phyloP scores from a whole-genome alignment of 345 rosid species.

The Trapa incisa region DNA sequence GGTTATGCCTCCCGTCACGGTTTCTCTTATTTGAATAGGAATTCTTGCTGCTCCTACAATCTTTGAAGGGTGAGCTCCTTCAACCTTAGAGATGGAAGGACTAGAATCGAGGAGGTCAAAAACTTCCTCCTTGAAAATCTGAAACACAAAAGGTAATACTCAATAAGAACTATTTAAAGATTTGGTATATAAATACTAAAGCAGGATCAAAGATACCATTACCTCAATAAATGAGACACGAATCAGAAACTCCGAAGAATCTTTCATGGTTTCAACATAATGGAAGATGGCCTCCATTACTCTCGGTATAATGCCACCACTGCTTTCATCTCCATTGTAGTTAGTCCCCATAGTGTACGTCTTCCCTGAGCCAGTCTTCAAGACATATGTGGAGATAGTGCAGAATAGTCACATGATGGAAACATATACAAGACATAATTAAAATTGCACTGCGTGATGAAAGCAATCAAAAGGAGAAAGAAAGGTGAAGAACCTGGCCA shows the following conservation, averaged over 20 bases:
- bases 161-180: background rate
- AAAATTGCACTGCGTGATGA: background rate
- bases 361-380: slow-evolving; percentile 88
- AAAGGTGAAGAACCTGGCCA: slow-evolving; percentile 54
- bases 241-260: slow-evolving; percentile 49
- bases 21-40: slow-evolving; percentile 88
- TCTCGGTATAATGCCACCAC: slow-evolving; percentile 57
- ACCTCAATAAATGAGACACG: slow-evolving; percentile 97
- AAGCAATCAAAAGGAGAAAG: background rate
- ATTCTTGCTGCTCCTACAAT: slow-evolving; percentile 38
- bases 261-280: slow-evolving; percentile 36
- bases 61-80: slow-evolving; percentile 28
- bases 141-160: slow-evolving; percentile 3
- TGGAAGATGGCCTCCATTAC: slow-evolving; percentile 70
- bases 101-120: slow-evolving; percentile 74
- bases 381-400: slow-evolving; percentile 2
- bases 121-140: slow-evolving; percentile 97
- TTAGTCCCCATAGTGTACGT: slow-evolving; percentile 96
- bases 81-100: slow-evolving; percentile 35
- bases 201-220: background rate
- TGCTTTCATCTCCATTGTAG: slow-evolving; percentile 51
- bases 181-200: background rate
- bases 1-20: slow-evolving; percentile 81
- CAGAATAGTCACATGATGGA: background rate
- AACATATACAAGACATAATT: background rate